Base-by-base conservation (phyloP, 75 land plant genomes). In the Selaginella tamariscina region DNA sequence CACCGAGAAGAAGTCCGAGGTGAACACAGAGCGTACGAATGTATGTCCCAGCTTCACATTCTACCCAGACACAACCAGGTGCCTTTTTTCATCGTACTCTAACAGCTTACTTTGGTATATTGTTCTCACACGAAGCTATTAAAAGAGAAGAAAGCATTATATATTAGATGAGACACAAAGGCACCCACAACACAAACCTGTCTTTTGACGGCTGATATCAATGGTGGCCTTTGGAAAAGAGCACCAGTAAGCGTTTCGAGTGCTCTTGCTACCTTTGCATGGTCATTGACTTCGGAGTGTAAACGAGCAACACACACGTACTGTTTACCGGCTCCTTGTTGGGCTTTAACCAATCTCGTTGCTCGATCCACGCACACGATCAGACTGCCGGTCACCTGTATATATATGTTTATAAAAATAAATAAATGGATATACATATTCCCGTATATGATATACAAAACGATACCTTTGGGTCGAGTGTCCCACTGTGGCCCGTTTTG, bases 401-500 rank as follows among this genome's bases (percentile, higher is more conserved):
- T n/a, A n/a, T n/a, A n/a, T n/a, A n/a, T n/a, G n/a, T n/a, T n/a
- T n/a, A n/a, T n/a, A n/a, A n/a, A n/a, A n/a, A n/a, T n/a, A n/a
- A n/a, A n/a, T n/a, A n/a, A n/a, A n/a, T n/a, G n/a, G n/a, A n/a
- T n/a, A n/a, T n/a, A n/a, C n/a, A n/a, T n/a, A n/a, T n/a, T n/a
- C n/a, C n/a, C n/a, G n/a, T n/a, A n/a, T n/a, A n/a, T n/a, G n/a
- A n/a, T n/a, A n/a, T n/a, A n/a, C n/a, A n/a, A n/a, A n/a, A n/a
- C n/a, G n/a, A n/a, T n/a, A n/a, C 49, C 72, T 91, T 91, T 56
- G 97, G 97, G 32, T 91, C 97, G 15, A 91, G 79, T 1, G 97
- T 91, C 0, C 97, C 97, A 32, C 85, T 82, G 72, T 91, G 97
- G 24, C 93, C 93, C 20, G 97, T 91, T 71, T 88, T 91, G 31